These are phyloP conservation scores for Mycena latifolia DNA, from an alignment of 768 basidiomycete genomes.

Conservation along the genomic window DNA sequence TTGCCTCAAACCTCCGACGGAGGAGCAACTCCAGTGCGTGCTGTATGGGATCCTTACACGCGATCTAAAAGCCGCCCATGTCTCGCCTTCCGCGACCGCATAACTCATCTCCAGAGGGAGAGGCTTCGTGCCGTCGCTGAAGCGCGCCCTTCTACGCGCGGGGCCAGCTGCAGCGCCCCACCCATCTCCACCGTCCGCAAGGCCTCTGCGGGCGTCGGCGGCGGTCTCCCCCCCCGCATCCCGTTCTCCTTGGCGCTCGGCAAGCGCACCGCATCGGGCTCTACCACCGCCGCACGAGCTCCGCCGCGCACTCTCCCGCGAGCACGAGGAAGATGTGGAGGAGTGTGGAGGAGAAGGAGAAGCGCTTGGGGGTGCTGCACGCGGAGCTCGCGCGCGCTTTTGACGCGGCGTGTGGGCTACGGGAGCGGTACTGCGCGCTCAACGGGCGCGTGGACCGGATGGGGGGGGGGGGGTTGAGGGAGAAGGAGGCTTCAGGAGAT, in stretches of 20 bases:
- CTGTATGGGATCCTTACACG: too few relatives aligned
- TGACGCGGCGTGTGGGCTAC: slow-evolving; percentile 59
- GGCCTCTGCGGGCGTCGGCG: slow-evolving; percentile 16
- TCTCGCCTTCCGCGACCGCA: slow-evolving; percentile 35
- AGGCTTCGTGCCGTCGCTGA: slow-evolving; percentile 27
- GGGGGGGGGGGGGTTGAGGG: slow-evolving; percentile 61
- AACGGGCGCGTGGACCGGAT: slow-evolving; percentile 65
- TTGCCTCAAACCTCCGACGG: too few relatives aligned
- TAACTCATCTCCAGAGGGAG: too few relatives aligned
- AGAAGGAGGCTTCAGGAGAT: slow-evolving; percentile 71
- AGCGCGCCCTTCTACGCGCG: slow-evolving; percentile 32
- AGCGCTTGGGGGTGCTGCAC: slow-evolving; percentile 46
- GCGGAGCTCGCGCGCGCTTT: slow-evolving; percentile 68
- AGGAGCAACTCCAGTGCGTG: too few relatives aligned
- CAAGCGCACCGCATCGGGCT: slow-evolving; percentile 21
- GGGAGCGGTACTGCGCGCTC: slow-evolving; percentile 24
- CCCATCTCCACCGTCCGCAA: slow-evolving; percentile 28
- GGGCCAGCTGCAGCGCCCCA: slow-evolving; percentile 28
- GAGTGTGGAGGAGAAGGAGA: slow-evolving; percentile 69
- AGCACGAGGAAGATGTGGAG: slow-evolving; percentile 66
- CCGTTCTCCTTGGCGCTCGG: slow-evolving; percentile 11
- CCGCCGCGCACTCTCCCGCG: slow-evolving; percentile 66
- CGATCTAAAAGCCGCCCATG: slow-evolving; percentile 12
- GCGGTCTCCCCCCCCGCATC: slow-evolving; percentile 31
- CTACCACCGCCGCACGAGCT: slow-evolving; percentile 47